Evolutionary conservation across 2,329 filamentous ascomycete genomes (phyloP).

Genomic region (Nigrospora osmanthi): DNA sequence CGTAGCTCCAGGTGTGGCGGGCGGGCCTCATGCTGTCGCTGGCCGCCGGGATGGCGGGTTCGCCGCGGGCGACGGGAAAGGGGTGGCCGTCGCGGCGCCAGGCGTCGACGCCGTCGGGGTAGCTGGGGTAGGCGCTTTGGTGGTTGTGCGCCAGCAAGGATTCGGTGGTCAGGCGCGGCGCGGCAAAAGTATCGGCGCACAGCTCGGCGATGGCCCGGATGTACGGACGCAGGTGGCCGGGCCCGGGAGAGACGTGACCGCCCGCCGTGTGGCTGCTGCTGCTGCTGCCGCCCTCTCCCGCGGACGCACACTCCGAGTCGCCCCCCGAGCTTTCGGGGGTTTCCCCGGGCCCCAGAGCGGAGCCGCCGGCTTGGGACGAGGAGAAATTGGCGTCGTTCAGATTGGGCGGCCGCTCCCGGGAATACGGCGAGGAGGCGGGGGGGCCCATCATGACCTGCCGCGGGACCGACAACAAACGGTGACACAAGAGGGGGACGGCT

Average conservation of each 20-base stretch:
- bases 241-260: background rate
- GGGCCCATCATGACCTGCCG: too few species aligned
- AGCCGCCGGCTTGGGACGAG: conserved; percentile 6
- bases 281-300: background rate
- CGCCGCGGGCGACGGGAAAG: too few species aligned
- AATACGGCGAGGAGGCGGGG: too few species aligned
- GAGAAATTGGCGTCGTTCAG: conserved; percentile 11
- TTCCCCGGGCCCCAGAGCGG: conserved; percentile 3
- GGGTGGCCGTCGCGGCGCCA: too few species aligned
- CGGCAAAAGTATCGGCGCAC: background rate
- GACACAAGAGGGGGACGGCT: too few species aligned
- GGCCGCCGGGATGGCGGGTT: too few species aligned
- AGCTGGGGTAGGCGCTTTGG: too few species aligned
- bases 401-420: conserved; percentile 9
- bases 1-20: too few species aligned
- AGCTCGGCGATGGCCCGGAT: background rate
- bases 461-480: too few species aligned
- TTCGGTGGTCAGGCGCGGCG: background rate
- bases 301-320: background rate
- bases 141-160: background rate
- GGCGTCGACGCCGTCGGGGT: too few species aligned
- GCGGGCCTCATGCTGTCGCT: too few species aligned
- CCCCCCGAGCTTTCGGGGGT: background rate
- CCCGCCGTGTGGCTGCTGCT: background rate
- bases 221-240: background rate